Conservation (phyloP, 1,284 basidiomycete genomes). For the Melanopsichium pennsylvanicum region DNA sequence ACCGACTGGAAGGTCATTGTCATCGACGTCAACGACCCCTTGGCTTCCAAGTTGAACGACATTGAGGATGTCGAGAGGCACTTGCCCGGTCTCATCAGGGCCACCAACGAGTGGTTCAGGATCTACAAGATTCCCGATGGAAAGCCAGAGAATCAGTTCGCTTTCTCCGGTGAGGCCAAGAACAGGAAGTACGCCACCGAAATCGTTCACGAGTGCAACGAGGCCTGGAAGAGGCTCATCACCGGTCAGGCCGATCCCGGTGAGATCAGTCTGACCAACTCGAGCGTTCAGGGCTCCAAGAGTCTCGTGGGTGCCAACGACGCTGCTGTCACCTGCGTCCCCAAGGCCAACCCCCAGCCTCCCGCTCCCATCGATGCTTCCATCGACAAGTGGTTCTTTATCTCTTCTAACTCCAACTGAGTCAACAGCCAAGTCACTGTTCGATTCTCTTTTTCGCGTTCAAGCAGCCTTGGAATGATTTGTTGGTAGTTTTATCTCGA, state of each 20-base stretch:
- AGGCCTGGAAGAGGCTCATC: constrained; percentile 96
- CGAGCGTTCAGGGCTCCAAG: constrained; percentile 77
- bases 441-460: too few species aligned
- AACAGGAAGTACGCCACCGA: constrained; percentile 96
- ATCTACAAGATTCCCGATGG: constrained; percentile 98
- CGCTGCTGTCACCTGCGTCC: constrained; percentile 74
- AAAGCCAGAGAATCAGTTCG: constrained; percentile 98
- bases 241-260: constrained; percentile 72
- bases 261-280: constrained; percentile 68
- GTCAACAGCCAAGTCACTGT: too few species aligned
- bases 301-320: constrained; percentile 74
- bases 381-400: constrained; percentile 67
- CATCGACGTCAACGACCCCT: constrained; percentile 94
- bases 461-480: too few species aligned
- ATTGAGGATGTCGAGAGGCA: constrained; percentile 99
- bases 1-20: constrained; percentile 70
- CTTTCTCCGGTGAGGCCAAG: constrained; percentile 99
- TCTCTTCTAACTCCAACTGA: constrained; percentile 48
- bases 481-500: too few species aligned
- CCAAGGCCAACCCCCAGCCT: constrained; percentile 73
- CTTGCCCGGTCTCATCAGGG: constrained; percentile 82
- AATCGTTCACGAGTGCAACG: constrained; percentile 98
- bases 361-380: constrained; percentile 64
- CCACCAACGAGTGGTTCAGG: constrained; percentile 83
- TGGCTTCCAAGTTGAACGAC: constrained; percentile 96